A percentile compares a stretch with the other conserved stretches of the same genome.
phyloP scores from a whole-genome alignment of 805 yeast genomes.

The Saturnispora diversa region DNA sequence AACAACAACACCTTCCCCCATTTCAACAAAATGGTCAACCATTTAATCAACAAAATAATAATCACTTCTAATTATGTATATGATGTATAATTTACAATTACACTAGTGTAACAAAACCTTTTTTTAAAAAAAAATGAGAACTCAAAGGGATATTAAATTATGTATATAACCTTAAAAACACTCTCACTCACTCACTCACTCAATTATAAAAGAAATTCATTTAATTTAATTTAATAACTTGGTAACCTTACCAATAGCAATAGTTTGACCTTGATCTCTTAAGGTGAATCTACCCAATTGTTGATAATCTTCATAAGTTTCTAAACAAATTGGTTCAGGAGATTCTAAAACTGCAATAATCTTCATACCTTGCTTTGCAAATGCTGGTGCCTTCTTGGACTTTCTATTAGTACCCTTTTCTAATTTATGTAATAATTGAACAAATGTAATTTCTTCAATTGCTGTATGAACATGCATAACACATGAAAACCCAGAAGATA shows the following conservation, averaged over 20 bases:
- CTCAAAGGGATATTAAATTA: too few species aligned
- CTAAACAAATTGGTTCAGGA: constrained; percentile 84
- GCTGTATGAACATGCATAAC: constrained; percentile 99
- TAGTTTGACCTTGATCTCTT: constrained; percentile 97
- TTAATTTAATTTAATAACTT: constrained; percentile 51
- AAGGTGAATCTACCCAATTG: constrained; percentile 97
- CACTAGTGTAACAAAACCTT: background rate
- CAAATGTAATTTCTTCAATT: constrained; percentile 85
- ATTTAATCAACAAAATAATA: background rate
- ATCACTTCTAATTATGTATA: background rate
- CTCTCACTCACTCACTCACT: background rate
- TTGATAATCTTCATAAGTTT: constrained; percentile 84
- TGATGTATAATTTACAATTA: too few species aligned
- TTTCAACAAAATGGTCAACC: background rate
- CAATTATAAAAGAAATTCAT: background rate
- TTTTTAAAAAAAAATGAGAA: too few species aligned
- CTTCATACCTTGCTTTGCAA: constrained; percentile 98
- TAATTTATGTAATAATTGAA: constrained; percentile 79
- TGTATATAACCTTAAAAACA: too few species aligned
- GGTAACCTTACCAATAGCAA: constrained; percentile 97
- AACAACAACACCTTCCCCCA: background rate
- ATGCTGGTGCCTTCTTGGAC: constrained; percentile 95
- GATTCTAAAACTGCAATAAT: constrained; percentile 87
- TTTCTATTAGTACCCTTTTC: constrained; percentile 96
- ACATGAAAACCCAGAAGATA: constrained; percentile 93